Percentiles rank a stretch among this genome's conserved stretches.
phyloP scores from a whole-genome alignment of 1,284 basidiomycete genomes.

The Fistulinella cinereoalba region DNA sequence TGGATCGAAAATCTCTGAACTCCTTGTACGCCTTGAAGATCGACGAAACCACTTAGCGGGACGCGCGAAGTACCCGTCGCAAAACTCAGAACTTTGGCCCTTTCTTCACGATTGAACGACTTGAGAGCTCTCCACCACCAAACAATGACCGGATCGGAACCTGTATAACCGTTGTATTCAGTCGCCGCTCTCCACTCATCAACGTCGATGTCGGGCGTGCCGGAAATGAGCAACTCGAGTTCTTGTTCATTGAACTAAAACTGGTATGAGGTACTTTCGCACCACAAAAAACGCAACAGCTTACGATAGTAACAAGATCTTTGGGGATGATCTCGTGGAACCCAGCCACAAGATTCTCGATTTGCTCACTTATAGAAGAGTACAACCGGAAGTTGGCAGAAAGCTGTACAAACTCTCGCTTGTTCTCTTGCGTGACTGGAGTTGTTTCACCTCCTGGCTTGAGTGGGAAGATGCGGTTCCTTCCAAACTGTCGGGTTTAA shows the following conservation, averaged over 20 bases:
- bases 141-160: slow-evolving; percentile 90
- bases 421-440: slow-evolving; percentile 93
- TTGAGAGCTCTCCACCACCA: slow-evolving; percentile 99
- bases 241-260: slow-evolving; percentile 95
- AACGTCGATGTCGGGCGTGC: slow-evolving; percentile 97
- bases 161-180: slow-evolving; percentile 83
- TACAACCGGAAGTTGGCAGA: slow-evolving; percentile 90
- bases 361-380: slow-evolving; percentile 95
- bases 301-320: slow-evolving; percentile 74
- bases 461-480: slow-evolving; percentile 81
- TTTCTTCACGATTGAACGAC: slow-evolving; percentile 95
- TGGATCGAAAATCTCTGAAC: slow-evolving; percentile 97
- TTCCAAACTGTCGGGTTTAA: slow-evolving; percentile 66
- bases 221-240: slow-evolving; percentile 95
- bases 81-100: slow-evolving; percentile 95
- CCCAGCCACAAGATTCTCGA: slow-evolving; percentile 85
- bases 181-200: slow-evolving; percentile 98
- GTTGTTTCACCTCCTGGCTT: slow-evolving; percentile 82
- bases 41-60: slow-evolving; percentile 89
- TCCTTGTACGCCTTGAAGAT: slow-evolving; percentile 92
- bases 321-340: slow-evolving; percentile 97
- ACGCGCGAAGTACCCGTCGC: slow-evolving; percentile 95
- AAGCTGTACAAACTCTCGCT: slow-evolving; percentile 92
- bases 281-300: slow-evolving; percentile 28
- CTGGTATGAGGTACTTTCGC: slow-evolving; percentile 3